Base-by-base conservation (phyloP, 2,329 filamentous ascomycete species). In the Sclerotinia subarctica region DNA sequence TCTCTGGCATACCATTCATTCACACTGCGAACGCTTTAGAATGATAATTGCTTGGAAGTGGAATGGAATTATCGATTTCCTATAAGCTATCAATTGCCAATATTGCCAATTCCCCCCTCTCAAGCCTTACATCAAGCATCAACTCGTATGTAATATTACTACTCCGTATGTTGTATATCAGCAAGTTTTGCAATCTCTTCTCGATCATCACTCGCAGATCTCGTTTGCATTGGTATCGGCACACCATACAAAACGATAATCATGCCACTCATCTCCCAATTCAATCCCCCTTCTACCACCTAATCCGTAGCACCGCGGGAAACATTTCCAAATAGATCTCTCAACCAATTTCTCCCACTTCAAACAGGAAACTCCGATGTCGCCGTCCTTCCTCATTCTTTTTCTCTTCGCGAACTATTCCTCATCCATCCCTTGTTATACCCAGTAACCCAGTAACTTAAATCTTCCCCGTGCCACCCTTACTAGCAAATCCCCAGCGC, bases 351-450 rank as follows among this genome's bases (percentile, higher is more conserved):
- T 56, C 35, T 32, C 3, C 21, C 32, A 57, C 24, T 19, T 10
- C 19, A 10, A 58, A 42, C 35, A 52, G n/a, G 47, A 19, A 52
- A 52, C 46, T 64, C 60, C 60, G 60, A 64, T 52, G 46, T 64
- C 60, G 60, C 46, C 60, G 38, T 32, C 15, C 47, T 35, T 38
- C 46, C 59, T 38, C 32, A 38, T 63, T 51, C n/a, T n/a, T 47
- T 63, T 19, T 8, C n/a, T 35, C 29, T 35, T 26, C 44, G 24
- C 7, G 15, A 52, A 38, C 47, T 17, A 42, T 19, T 52, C 46
- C 29, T 24, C 35, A 21, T 63, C 47, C 21, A 57, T 24, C 32
- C 35, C 32, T 13, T 17, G n/a, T 17, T n/a, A 24, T 42, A 57
- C 32, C 54, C 54, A 52, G 47, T 10, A 47, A 24, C 49, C 49